Conservation (phyloP, 106 monocot genomes). For the Vanilla planifolia region DNA sequence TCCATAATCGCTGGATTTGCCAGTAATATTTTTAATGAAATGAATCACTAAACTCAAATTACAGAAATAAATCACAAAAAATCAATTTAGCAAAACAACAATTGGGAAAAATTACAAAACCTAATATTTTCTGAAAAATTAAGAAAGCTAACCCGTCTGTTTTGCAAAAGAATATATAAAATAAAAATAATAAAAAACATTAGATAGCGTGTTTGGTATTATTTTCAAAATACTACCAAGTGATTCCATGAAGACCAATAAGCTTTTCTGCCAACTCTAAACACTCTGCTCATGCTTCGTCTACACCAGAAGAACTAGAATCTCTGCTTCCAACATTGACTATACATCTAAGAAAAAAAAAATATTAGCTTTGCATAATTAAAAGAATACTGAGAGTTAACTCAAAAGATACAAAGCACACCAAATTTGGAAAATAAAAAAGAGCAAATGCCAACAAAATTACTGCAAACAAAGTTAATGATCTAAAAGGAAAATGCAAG, state of each 20-base stretch:
- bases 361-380: no score
- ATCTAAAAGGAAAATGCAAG: no score
- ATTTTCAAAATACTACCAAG: not conserved
- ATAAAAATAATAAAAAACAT: not conserved
- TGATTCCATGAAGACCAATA: slow-evolving; percentile 1
- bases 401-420: no score
- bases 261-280: not conserved
- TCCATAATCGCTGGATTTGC: no score
- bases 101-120: not conserved
- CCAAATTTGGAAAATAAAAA: no score
- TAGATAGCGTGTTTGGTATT: not conserved
- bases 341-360: not conserved
- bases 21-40: no score
- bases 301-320: not conserved
- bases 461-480: no score
- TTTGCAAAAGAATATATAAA: not conserved
- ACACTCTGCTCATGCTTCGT: not conserved
- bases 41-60: no score
- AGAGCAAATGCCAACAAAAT: no score
- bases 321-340: not conserved
- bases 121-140: no score
- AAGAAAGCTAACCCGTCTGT: no score
- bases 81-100: not conserved
- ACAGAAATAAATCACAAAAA: not conserved
- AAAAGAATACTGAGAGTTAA: no score